Percentiles rank a stretch among this genome's conserved stretches.
Evolutionary conservation across 2,329 filamentous ascomycete genomes (phyloP).

Genomic region (Hymenoscyphus fructigenus): DNA sequence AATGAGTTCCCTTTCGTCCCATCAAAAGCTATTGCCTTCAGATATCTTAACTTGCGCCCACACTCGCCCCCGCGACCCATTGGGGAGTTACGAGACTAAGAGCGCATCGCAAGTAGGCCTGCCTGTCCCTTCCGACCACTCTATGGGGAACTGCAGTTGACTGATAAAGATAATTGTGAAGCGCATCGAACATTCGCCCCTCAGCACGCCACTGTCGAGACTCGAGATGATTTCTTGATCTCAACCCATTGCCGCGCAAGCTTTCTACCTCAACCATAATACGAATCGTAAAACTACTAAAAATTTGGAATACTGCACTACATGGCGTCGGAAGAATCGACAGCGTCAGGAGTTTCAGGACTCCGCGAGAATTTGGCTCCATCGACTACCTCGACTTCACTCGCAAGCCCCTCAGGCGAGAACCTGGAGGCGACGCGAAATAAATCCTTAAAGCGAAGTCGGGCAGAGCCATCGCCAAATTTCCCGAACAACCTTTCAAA

Average conservation of each 20-base stretch:
- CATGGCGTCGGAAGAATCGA: conserved; percentile 35
- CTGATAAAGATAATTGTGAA: conserved; percentile 21
- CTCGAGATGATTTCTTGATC: conserved; percentile 30
- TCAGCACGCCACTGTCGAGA: conserved; percentile 15
- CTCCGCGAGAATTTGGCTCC: conserved; percentile 28
- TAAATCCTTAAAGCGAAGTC: conserved; percentile 35
- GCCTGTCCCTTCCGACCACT: conserved; percentile 1
- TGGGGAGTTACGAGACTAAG: not conserved
- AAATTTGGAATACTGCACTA: conserved; percentile 14
- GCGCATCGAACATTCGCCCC: conserved; percentile 19
- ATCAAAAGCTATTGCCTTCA: conserved; percentile 12
- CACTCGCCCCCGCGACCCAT: conserved; percentile 10
- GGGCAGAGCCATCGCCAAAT: conserved; percentile 29
- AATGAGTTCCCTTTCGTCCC: conserved; percentile 1
- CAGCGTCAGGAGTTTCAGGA: conserved; percentile 26
- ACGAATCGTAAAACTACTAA: not conserved
- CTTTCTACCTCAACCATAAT: not conserved
- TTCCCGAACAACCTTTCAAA: conserved; percentile 31
- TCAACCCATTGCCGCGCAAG: conserved; percentile 1
- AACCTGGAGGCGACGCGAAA: conserved; percentile 26
- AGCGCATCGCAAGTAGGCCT: conserved; percentile 18
- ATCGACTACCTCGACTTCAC: conserved; percentile 19
- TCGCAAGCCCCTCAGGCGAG: conserved; percentile 16
- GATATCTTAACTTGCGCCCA: conserved; percentile 20
- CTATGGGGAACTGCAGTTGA: conserved; percentile 14